Base-by-base conservation (phyloP, 441 rosid genomes). In the Bocquillonia castaneifolia region DNA sequence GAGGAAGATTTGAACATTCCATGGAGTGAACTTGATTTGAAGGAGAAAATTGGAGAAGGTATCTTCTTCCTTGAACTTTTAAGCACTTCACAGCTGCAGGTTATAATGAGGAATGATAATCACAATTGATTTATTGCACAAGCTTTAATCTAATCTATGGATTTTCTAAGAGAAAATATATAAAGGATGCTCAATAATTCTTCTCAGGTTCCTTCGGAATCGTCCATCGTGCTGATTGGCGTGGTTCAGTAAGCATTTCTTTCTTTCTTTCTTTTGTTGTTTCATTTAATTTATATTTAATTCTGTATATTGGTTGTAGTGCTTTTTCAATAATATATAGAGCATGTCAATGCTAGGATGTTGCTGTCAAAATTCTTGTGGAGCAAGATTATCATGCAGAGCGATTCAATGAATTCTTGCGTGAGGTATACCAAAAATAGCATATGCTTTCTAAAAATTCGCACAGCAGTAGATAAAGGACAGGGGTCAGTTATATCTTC, bases 141-240 rank as follows among this genome's bases (percentile, higher is more conserved):
- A 32, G 15, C 3, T 58, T 12, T 37, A 4, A 22, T 67, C 40
- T 64, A 26, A 28, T 7, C 39, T 37, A 59, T 64, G 50, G 37
- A 59, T 18, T 58, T 58, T 40, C n/a, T 66, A n/a, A 28, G 70
- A 63, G 63, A 67, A 15, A 32, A 47, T 47, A 48, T 5, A 22
- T 66, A 54, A 32, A 72, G 40, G 56, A 42, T 56, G 57, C 68
- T 71, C 26, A 65, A 42, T 34, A 60, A 78, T 63, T 68, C 58
- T 77, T 82, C 77, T 69, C 96, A 93, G 99, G 99, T 82, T 91
- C 99, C 70, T 93, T 90, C 81, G 99, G 99, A 65, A 86, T 87
- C 67, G 99, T 94, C 48, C 90, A 85, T 81, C 96, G 83, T 72
- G 99, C 99, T 78, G 96, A 87, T 60, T 91, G 92, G 97, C 86